phyloP scores from a whole-genome alignment of 306 rosid genomes.

The Pterocarpus santalinus region DNA sequence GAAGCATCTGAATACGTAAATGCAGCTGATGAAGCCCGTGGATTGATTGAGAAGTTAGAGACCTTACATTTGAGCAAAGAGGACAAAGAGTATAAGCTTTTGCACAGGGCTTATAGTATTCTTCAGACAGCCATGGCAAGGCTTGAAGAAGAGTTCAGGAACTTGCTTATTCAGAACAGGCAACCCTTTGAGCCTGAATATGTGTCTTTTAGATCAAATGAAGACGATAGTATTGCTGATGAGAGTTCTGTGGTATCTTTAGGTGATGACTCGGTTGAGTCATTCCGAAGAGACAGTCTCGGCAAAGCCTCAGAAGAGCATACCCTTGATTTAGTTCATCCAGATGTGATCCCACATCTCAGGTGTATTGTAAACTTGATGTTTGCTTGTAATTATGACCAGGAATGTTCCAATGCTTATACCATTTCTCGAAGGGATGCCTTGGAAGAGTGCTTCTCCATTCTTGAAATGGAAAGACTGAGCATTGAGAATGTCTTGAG shows the following conservation, averaged over 20 bases:
- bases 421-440: slow-evolving; percentile 72
- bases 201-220: slow-evolving; percentile 74
- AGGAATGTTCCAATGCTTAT: slow-evolving; percentile 80
- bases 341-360: slow-evolving; percentile 70
- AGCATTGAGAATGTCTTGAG: slow-evolving; percentile 86
- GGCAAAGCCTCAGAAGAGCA: slow-evolving; percentile 70
- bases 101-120: slow-evolving; percentile 67
- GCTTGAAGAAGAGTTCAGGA: slow-evolving; percentile 81
- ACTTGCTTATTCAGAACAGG: slow-evolving; percentile 72
- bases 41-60: slow-evolving; percentile 66
- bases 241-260: slow-evolving; percentile 71
- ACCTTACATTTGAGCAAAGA: slow-evolving; percentile 58
- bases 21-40: slow-evolving; percentile 67
- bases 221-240: slow-evolving; percentile 72
- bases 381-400: slow-evolving; percentile 72
- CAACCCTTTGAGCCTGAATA: slow-evolving; percentile 80
- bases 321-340: slow-evolving; percentile 70
- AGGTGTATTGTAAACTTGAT: slow-evolving; percentile 70
- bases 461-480: slow-evolving; percentile 83
- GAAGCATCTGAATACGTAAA: slow-evolving; percentile 70
- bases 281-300: slow-evolving; percentile 65
- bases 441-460: slow-evolving; percentile 73
- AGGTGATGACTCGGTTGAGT: slow-evolving; percentile 77
- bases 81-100: slow-evolving; percentile 56
- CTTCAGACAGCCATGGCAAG: slow-evolving; percentile 89